phyloP scores from a whole-genome alignment of 139 green algal species.

The Parachlorella kessleri region DNA sequence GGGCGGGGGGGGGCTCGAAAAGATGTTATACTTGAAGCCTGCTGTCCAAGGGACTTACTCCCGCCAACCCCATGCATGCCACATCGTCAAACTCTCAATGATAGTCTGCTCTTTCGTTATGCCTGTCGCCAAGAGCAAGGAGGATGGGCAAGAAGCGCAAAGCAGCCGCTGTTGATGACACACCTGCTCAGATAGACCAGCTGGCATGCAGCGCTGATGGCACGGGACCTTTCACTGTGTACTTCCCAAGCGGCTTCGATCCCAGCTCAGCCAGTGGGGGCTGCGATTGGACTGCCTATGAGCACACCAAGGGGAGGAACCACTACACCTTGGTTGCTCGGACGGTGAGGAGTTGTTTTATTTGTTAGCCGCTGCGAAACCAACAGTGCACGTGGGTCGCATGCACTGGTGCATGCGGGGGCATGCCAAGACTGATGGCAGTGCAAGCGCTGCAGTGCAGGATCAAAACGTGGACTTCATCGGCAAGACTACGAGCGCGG shows the following conservation, averaged over 20 bases:
- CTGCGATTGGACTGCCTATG: constrained; percentile 31
- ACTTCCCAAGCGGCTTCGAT: constrained; percentile 39
- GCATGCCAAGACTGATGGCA: not conserved
- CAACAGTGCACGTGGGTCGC: too few species aligned
- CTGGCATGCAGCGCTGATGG: not conserved
- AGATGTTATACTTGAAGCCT: too few species aligned
- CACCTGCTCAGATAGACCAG: constrained; percentile 12
- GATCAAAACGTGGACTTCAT: constrained; percentile 38
- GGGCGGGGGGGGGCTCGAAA: too few species aligned
- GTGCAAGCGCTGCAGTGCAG: not conserved
- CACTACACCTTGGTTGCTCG: constrained; percentile 38
- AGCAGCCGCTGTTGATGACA: not conserved
- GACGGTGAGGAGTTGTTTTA: too few species aligned
- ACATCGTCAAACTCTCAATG: too few species aligned
- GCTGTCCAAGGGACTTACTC: too few species aligned
- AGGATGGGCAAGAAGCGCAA: constrained; percentile 34
- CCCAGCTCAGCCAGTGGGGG: constrained; percentile 10
- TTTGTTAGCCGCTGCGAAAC: too few species aligned
- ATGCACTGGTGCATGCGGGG: too few species aligned
- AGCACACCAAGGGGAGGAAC: constrained; percentile 24
- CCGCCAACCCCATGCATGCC: too few species aligned
- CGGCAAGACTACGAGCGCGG: constrained; percentile 27
- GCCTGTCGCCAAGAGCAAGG: too few species aligned
- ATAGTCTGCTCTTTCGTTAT: too few species aligned
- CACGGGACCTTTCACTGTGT: constrained; percentile 20